A percentile compares a stretch with the other conserved stretches of the same genome.
These are phyloP conservation scores for Spergularia bocconei DNA, from an alignment of 148 eudicot genomes.

Conservation along the genomic window DNA sequence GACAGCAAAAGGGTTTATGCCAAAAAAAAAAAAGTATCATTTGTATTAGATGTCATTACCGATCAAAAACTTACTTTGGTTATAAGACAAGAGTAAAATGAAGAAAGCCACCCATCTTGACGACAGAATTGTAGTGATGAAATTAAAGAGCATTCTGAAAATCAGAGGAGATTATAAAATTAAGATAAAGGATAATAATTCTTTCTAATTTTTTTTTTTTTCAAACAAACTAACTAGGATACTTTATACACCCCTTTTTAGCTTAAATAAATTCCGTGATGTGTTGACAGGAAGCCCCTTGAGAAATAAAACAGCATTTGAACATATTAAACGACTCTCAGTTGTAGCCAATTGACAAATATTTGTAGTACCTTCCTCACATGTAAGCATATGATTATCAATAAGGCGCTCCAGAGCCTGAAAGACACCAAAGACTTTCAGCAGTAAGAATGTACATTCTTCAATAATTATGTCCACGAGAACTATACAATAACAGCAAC, in stretches of 20 bases:
- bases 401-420: conserved; percentile 95
- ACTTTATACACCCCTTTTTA: background rate
- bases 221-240: background rate
- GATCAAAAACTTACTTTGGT: conserved; percentile 60
- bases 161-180: conserved; percentile 14
- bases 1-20: background rate
- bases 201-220: background rate
- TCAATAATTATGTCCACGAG: background rate
- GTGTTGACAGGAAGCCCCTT: background rate
- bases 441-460: conserved; percentile 7
- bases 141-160: conserved; percentile 68
- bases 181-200: background rate
- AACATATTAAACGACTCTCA: background rate
- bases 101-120: conserved; percentile 88
- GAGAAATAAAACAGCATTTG: background rate
- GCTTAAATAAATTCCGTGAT: background rate
- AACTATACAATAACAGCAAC: background rate
- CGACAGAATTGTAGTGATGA: conserved; percentile 65
- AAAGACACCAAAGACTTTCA: conserved; percentile 6
- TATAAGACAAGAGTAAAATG: conserved; percentile 81
- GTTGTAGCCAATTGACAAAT: background rate
- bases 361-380: conserved; percentile 73
- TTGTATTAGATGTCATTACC: background rate
- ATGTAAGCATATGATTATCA: conserved; percentile 93
- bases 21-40: background rate